Evolutionary conservation across 2,329 filamentous ascomycete species (phyloP), one percentile per base, ranked within the genome.

Genomic region (Lecanicillium sp.): DNA sequence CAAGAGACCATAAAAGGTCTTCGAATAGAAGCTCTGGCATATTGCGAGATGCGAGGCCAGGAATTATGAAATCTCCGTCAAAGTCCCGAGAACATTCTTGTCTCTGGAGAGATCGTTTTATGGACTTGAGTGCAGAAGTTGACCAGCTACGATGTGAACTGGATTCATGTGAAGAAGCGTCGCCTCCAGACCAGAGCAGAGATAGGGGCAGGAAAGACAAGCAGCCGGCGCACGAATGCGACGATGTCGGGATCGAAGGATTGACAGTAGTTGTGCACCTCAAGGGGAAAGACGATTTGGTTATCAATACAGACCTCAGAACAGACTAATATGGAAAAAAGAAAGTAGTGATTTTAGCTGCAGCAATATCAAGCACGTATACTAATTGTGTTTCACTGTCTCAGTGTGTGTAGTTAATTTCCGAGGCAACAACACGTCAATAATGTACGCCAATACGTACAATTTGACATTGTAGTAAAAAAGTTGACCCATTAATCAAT

Each of bases 231-330:
- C 45, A 53, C 16, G 48, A 52, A 7, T 57, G 58, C 27, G 57
- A 58, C 13, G 60, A 66, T 17, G 45, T 66, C 33, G 63, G 62
- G 13, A 64, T 73, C 20, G 60, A 69, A 42, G 68, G 68, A 9
- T 49, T 73, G 37, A 73, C 69, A 5, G 66, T 73, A 43, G 64
- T 72, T 33, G 56, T 75, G 52, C 71, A 72, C 51, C 54, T 70
- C 48, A 65, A 54, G 47, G 61, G 63, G 32, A 67, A 61, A 51
- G 68, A 72, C 34, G 70, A 75, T 43, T 47, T 74, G 48, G 62
- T 73, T 33, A 67, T 74, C 48, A 70, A 68, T 39, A 72, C 69
- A 3, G 64, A 71, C 48, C 53, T 71, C 50, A 52, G 47, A 5
- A 45, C 16, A 8, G 18, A 43, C 11, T 35, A 42, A 19, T 43